phyloP scores from a whole-genome alignment of 1,284 basidiomycete species.

The Ustilago shanxiensis region DNA sequence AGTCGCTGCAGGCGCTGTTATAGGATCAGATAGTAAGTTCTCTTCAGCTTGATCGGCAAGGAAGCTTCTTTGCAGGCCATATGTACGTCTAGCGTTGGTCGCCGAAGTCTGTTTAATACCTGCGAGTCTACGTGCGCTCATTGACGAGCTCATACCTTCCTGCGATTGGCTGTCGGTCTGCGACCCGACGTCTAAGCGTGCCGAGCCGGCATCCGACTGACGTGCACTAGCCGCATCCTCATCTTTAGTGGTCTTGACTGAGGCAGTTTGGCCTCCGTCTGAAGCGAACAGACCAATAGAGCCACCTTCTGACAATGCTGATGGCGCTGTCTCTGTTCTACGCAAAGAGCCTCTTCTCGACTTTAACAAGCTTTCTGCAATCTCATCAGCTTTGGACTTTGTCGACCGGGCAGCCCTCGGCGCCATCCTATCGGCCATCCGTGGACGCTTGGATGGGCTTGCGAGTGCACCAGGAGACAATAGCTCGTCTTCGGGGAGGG shows the following conservation, averaged over 20 bases:
- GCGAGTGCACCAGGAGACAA: slow-evolving; percentile 17
- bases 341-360: slow-evolving; percentile 30
- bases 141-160: slow-evolving; percentile 11
- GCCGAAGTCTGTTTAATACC: slow-evolving; percentile 47
- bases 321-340: slow-evolving; percentile 40
- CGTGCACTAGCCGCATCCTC: slow-evolving; percentile 5
- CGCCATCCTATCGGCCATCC: slow-evolving; percentile 49
- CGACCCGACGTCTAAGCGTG: slow-evolving; percentile 8
- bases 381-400: slow-evolving; percentile 23
- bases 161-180: slow-evolving; percentile 34
- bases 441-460: slow-evolving; percentile 41
- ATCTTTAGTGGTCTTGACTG: not conserved
- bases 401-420: slow-evolving; percentile 24
- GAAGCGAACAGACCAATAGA: not conserved
- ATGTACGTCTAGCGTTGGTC: slow-evolving; percentile 46
- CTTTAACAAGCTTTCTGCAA: slow-evolving; percentile 16
- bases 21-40: slow-evolving; percentile 25
- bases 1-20: not conserved
- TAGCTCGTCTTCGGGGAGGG: slow-evolving; percentile 7
- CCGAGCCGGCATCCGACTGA: slow-evolving; percentile 22
- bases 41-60: slow-evolving; percentile 46
- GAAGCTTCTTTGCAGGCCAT: slow-evolving; percentile 52
- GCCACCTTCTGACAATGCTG: slow-evolving; percentile 10
- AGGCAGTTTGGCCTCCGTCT: slow-evolving; percentile 1
- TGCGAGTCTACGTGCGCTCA: slow-evolving; percentile 32